Base-by-base conservation (phyloP, 768 basidiomycete genomes). In the Multifurca ochricompacta region DNA sequence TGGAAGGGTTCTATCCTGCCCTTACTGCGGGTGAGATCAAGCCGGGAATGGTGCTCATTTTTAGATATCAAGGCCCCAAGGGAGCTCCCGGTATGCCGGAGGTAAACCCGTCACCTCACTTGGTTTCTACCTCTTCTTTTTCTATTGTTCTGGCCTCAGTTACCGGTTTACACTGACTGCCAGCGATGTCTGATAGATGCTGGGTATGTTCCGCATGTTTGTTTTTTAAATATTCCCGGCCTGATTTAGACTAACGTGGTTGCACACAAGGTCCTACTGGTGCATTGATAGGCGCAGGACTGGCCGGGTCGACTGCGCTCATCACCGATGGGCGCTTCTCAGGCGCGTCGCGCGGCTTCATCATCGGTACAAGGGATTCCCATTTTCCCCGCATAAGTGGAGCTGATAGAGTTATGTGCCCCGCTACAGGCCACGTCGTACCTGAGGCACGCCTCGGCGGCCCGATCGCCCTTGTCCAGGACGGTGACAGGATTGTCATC, bases 81-180 rank as follows among this genome's bases (percentile, higher is more conserved):
- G 90, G 91, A 25, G 91, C 80, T n/a, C 91, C 89, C 25, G 91
- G 91, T 21, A 91, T 91, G 89, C 91, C 91, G 8, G 90, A 93
- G 73, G 79, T 80, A 51, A 34, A 65, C 47, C 14, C 10, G 28
- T 40, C 4, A 14, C 21, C 7, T 35, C 16, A 6, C 14, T 23
- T 8, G 23, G 3, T n/a, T 9, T 18, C 2, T n/a, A n/a, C n/a
- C n/a, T 46, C 47, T 25, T 41, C 32, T 16, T 19, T 18, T 25
- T 42, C 45, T 18, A 19, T 41, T 28, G 4, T 43, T 31, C 36
- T 52, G 18, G 32, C 10, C 31, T 46, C 34, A 10, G n/a, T n/a
- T n/a, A n/a, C n/a, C n/a, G 19, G 43, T 16, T 18, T 47, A 30
- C 30, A n/a, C 30, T 18, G 39, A 61, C 43, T 48, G 27, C 36